Evolutionary conservation across 2,329 filamentous ascomycete genomes (phyloP).

Genomic region (Cladosporium sp.): DNA sequence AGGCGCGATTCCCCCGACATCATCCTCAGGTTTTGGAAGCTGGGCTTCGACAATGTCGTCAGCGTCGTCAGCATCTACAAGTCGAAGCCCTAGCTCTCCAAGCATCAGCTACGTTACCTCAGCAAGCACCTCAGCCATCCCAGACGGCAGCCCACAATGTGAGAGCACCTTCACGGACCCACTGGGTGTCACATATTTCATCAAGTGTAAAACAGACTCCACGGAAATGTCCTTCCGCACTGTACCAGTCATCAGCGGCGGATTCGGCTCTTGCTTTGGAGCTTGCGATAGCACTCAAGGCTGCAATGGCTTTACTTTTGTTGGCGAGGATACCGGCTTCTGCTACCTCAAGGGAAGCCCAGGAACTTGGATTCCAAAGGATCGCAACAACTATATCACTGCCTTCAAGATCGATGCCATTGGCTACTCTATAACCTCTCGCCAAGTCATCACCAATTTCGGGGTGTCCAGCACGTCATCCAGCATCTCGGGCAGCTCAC

Average conservation of each 20-base stretch:
- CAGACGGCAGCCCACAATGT: neutral
- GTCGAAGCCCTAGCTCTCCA: neutral
- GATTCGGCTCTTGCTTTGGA: constrained; percentile 13
- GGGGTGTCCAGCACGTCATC: neutral
- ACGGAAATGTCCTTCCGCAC: neutral
- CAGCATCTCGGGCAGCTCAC: neutral
- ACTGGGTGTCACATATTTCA: constrained; percentile 1
- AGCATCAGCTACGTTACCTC: too few relatives aligned
- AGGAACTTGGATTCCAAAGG: neutral
- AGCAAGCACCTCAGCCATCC: neutral
- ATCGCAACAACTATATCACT: neutral
- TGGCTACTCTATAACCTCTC: constrained; percentile 1
- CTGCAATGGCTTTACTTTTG: constrained; percentile 15
- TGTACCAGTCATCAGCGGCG: constrained; percentile 8
- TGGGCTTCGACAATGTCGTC: neutral
- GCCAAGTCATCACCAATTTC: neutral
- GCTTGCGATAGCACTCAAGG: constrained; percentile 10
- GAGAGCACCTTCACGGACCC: constrained; percentile 5
- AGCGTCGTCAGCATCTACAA: neutral
- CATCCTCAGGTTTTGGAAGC: neutral
- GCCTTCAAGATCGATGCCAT: constrained; percentile 3
- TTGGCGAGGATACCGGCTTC: constrained; percentile 10
- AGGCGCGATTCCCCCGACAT: too few relatives aligned
- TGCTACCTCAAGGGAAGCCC: constrained; percentile 17
- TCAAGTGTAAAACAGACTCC: constrained; percentile 9